Base-by-base conservation (phyloP, 139 green algal species). In the Chlamydomonas sphaeroides region DNA sequence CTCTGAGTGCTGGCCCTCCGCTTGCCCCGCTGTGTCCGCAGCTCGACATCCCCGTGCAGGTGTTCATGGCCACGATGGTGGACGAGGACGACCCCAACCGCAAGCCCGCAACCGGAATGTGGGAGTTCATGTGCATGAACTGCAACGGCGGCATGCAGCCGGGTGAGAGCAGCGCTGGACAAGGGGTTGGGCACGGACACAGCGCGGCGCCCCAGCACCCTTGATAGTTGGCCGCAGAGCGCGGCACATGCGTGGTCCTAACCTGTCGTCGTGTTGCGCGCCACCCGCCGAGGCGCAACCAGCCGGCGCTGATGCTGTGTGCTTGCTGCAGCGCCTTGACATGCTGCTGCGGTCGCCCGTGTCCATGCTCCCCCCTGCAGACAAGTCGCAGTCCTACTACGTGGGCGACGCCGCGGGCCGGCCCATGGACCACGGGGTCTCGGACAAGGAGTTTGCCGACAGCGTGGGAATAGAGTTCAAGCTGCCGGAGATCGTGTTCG, bases 31-130 rank as follows among this genome's bases (percentile, higher is more conserved):
- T 36, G 32, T 38, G 30, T 11, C 4, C 48, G n/a, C 80, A 86
- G 80, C 62, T 87, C 1, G 78, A 78, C 20, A 84, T 93, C 17
- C 72, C 83, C 2, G 74, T 68, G 17, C 78, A 89, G 36, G 85
- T 90, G 0, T 75, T 92, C 5, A 83, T 85, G 1, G 63, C 72
- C 36, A 82, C 81, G 0, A 36, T 78, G 69, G 85, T 89, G 20
- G 90, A 95, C 63, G 23, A 76, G 2, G 85, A 90, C 21, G 90
- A 95, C 63, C 28, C 75, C 5, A 79, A 88, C 73, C 85, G 92
- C 73, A 97, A 97, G 87, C 94, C 94, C 11, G 78, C 65, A 0
- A 82, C 53, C 2, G 90, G 90, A 68, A 97, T 97, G 94, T 97
- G 94, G 94, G 67, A 92, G 11, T 93, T 87, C 79, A 90, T 96